Evolutionary conservation across 1,139 yeast species (phyloP).

Genomic region (Hemisphaericaspora lyxosophila): DNA sequence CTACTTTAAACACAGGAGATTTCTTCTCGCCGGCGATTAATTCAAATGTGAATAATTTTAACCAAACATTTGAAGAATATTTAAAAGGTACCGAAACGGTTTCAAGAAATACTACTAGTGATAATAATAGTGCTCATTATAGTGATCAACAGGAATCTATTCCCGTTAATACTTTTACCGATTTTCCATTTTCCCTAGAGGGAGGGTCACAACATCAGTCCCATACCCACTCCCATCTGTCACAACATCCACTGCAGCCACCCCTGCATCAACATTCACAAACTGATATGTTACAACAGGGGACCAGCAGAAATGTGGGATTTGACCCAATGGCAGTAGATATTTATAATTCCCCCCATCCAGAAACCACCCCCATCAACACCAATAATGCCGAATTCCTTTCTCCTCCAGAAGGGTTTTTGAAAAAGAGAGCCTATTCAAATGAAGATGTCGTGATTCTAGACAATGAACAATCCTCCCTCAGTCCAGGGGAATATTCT

Average conservation of each 20-base stretch:
- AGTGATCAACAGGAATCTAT: background rate
- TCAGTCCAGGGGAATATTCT: too few relatives aligned
- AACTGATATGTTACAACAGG: background rate
- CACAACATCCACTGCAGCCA: slow-evolving; percentile 1
- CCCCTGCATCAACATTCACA: background rate
- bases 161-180: slow-evolving; percentile 4
- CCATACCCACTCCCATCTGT: too few relatives aligned
- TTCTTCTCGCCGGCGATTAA: slow-evolving; percentile 16
- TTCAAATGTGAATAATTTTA: slow-evolving; percentile 11
- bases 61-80: slow-evolving; percentile 16
- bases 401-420: slow-evolving; percentile 3
- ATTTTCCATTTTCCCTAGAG: slow-evolving; percentile 5
- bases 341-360: background rate
- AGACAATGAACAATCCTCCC: too few relatives aligned
- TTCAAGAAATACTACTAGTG: background rate
- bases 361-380: background rate
- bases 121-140: background rate
- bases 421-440: background rate
- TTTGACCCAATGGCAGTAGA: background rate
- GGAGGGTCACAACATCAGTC: background rate
- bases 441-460: background rate
- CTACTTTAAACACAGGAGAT: slow-evolving; percentile 10
- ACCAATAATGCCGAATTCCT: slow-evolving; percentile 1
- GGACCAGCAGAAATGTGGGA: background rate
- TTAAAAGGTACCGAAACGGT: slow-evolving; percentile 7